Base-by-base conservation (phyloP, 176 grass and related monocot genomes). In the Stipa capillata region DNA sequence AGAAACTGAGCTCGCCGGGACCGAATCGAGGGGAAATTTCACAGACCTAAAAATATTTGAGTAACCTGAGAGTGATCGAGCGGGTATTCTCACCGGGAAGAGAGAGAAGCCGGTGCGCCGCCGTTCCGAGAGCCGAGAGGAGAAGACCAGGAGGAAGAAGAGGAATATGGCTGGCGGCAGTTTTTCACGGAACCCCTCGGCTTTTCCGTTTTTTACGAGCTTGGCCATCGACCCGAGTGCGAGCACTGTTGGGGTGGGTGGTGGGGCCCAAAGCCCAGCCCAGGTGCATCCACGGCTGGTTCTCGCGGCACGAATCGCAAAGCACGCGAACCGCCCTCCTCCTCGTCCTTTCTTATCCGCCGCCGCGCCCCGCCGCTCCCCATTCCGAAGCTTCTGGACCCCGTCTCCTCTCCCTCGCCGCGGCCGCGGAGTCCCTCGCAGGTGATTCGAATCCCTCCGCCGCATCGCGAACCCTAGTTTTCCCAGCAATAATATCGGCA, bases 361-460 rank as follows among this genome's bases (percentile, higher is more conserved):
- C 58, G 42, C 69, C 73, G 53, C 85, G 29, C 44, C 85, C 44
- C 63, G n/a, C n/a, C n/a, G n/a, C n/a, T n/a, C n/a, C n/a, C n/a
- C n/a, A n/a, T n/a, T 36, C 23, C 35, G 79, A 72, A 86, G 68
- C 68, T 74, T 72, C 79, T 71, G 25, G 78, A 76, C 37, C 84
- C 42, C 23, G 39, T 32, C 70, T 39, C n/a, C n/a, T 20, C 50
- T 2, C 6, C 53, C 29, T 48, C 63, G 66, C 53, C 43, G 54
- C 79, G 44, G 62, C 28, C 34, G 53, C 73, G 53, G 21, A 47
- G 54, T 41, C 72, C 41, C 28, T 23, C 65, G 65, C 79, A 83
- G 86, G 80, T 78, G 65, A 83, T 65, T 40, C 65, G n/a, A 33
- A 17, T 55, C 65, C n/a, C 61, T 13, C 49, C 32, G 4, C 61